A percentile compares a stretch with the other conserved stretches of the same genome.
Conservation (phyloP, 306 rosid species). For the Styphnolobium japonicum region DNA sequence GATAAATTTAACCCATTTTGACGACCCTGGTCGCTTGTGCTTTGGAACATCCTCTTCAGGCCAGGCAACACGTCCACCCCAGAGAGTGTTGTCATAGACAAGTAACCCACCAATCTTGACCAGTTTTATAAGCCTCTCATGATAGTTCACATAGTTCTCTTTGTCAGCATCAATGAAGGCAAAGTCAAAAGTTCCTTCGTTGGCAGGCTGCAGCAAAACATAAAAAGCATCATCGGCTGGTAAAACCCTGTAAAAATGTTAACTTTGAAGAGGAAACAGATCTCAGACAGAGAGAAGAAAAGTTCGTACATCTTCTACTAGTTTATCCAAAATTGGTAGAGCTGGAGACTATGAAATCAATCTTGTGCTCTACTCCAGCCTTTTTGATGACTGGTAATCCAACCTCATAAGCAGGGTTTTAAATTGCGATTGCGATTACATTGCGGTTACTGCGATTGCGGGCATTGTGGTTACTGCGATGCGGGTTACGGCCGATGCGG, state of each 20-base stretch:
- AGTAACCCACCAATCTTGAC: conserved; percentile 49
- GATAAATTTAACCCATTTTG: no score
- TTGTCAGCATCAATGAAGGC: conserved; percentile 56
- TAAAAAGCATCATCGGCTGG: background rate
- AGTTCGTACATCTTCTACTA: conserved; percentile 44
- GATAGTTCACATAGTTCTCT: conserved; percentile 37
- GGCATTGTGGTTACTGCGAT: no score
- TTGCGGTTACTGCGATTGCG: no score
- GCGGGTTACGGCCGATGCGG: no score
- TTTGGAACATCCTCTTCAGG: conserved; percentile 42
- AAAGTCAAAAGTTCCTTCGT: conserved; percentile 40
- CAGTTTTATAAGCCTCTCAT: conserved; percentile 45
- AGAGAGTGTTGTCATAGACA: conserved; percentile 42
- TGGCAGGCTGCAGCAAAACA: conserved; percentile 24
- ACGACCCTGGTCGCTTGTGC: background rate
- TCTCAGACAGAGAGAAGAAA: background rate
- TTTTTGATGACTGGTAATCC: conserved; percentile 57
- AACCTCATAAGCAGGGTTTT: conserved; percentile 50
- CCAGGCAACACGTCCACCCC: conserved; percentile 43
- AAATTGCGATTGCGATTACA: no score
- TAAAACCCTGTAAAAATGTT: background rate
- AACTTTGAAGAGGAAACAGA: background rate
- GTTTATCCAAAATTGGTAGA: conserved; percentile 49
- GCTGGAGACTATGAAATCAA: conserved; percentile 53
- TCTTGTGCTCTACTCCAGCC: conserved; percentile 69